phyloP scores from a whole-genome alignment of 176 grass and related monocot genomes.

The Microstegium vimineum region DNA sequence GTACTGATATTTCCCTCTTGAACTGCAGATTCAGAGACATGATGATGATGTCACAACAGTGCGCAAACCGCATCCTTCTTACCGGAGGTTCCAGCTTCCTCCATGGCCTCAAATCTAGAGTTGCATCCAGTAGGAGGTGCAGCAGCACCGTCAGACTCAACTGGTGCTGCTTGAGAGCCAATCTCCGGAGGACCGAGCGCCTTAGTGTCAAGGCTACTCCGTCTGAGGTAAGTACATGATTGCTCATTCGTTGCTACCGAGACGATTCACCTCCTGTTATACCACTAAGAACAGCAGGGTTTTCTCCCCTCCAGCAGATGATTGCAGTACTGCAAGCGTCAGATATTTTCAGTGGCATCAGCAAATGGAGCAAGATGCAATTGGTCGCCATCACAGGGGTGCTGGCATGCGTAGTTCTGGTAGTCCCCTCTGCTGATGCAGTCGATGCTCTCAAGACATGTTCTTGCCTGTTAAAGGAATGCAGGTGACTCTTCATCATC shows the following conservation, averaged over 20 bases:
- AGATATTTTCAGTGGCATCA: slow-evolving; percentile 19
- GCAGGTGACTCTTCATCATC: slow-evolving; percentile 45
- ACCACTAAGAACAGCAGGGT: not conserved
- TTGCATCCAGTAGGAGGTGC: not conserved
- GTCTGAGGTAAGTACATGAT: slow-evolving; percentile 25
- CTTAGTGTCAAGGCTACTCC: not conserved
- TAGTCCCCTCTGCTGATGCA: slow-evolving; percentile 71
- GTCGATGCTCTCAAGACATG: slow-evolving; percentile 91
- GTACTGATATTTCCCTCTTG: not conserved
- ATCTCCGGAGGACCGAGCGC: slow-evolving; percentile 17
- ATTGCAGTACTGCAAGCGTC: slow-evolving; percentile 20
- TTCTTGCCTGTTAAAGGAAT: slow-evolving; percentile 93
- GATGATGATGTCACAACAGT: slow-evolving; percentile 36
- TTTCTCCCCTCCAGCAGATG: slow-evolving; percentile 31
- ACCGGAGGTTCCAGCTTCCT: not conserved
- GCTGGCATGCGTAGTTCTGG: slow-evolving; percentile 50
- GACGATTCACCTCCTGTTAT: not conserved
- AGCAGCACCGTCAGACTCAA: not conserved
- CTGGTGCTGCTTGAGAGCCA: slow-evolving; percentile 19
- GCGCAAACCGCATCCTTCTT: not conserved
- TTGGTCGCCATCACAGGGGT: slow-evolving; percentile 58
- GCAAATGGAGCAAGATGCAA: slow-evolving; percentile 50
- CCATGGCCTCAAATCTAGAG: not conserved
- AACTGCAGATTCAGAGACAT: slow-evolving; percentile 7
- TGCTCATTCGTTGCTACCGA: not conserved